Percentiles rank a stretch among this genome's conserved stretches.
phyloP scores from a whole-genome alignment of 83 land plant species.

The Diphasiastrum complanatum region DNA sequence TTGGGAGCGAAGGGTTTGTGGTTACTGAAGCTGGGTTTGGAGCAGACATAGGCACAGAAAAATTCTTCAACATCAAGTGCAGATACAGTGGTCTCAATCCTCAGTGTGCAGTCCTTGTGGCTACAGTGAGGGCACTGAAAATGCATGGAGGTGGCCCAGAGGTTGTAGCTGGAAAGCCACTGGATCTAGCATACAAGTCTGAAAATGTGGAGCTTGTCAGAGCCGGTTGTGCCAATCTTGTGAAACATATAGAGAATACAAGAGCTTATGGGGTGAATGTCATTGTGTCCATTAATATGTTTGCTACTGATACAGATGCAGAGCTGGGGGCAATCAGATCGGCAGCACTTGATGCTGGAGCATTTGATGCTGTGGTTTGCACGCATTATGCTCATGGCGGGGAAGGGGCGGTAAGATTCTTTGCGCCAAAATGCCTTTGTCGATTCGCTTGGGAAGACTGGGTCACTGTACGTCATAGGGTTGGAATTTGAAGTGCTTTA shows the following conservation, averaged over 20 bases:
- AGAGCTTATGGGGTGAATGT: conserved; percentile 87
- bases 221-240: conserved; percentile 74
- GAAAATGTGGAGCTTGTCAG: conserved; percentile 82
- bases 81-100: conserved; percentile 86
- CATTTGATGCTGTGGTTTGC: conserved; percentile 92
- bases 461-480: not conserved
- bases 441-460: too few relatives aligned
- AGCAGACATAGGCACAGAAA: conserved; percentile 93
- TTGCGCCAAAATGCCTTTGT: too few relatives aligned
- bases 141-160: conserved; percentile 99
- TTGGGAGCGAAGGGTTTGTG: conserved; percentile 91
- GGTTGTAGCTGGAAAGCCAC: conserved; percentile 89
- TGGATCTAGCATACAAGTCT: conserved; percentile 77
- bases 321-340: conserved; percentile 70
- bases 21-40: conserved; percentile 99
- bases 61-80: conserved; percentile 93
- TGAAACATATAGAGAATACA: conserved; percentile 72
- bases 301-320: conserved; percentile 76
- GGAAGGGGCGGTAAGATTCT: conserved; percentile 74
- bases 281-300: conserved; percentile 83
- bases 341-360: conserved; percentile 87
- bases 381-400: conserved; percentile 97
- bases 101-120: conserved; percentile 92
- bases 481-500: not conserved
- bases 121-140: conserved; percentile 93